Conservation (phyloP, 2,329 filamentous ascomycete genomes). For the Lecanicillium sp. region DNA sequence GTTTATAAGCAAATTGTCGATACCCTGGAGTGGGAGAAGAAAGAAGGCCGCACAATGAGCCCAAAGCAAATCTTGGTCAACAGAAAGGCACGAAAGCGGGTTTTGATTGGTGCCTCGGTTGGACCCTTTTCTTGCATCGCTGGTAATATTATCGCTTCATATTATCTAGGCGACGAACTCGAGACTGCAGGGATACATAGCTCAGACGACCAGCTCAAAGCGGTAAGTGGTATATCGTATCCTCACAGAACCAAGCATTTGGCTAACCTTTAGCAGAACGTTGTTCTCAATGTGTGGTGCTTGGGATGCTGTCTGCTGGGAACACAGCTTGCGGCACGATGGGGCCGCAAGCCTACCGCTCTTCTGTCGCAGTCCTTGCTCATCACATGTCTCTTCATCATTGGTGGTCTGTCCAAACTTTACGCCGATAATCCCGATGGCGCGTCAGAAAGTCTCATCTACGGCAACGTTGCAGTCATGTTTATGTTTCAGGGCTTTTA, state of each 20-base stretch:
- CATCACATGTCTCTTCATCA: conserved; percentile 38
- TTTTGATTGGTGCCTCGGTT: conserved; percentile 36
- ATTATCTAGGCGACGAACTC: conserved; percentile 31
- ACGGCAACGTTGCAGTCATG: conserved; percentile 23
- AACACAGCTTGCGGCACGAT: conserved; percentile 30
- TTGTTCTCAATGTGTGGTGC: conserved; percentile 43
- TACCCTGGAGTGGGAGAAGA: conserved; percentile 29
- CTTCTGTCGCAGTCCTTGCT: conserved; percentile 28
- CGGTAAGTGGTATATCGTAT: conserved; percentile 15
- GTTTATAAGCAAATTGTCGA: conserved; percentile 29
- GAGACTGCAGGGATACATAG: conserved; percentile 36
- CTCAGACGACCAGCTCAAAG: conserved; percentile 31
- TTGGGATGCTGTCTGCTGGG: conserved; percentile 31
- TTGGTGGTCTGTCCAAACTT: conserved; percentile 39
- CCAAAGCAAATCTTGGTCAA: conserved; percentile 36
- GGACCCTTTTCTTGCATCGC: conserved; percentile 20
- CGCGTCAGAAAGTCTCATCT: conserved; percentile 25
- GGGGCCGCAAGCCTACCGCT: conserved; percentile 36
- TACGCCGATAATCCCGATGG: conserved; percentile 20
- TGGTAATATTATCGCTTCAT: conserved; percentile 31
- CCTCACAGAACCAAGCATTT: neutral
- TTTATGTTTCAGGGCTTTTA: conserved; percentile 21
- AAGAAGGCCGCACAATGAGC: conserved; percentile 32
- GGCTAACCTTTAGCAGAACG: conserved; percentile 22
- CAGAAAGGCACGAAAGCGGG: conserved; percentile 37